Percentiles rank a stretch among this genome's conserved stretches.
Evolutionary conservation across 2,329 filamentous ascomycete species (phyloP).

Genomic region (Cordyceps pruinosa): DNA sequence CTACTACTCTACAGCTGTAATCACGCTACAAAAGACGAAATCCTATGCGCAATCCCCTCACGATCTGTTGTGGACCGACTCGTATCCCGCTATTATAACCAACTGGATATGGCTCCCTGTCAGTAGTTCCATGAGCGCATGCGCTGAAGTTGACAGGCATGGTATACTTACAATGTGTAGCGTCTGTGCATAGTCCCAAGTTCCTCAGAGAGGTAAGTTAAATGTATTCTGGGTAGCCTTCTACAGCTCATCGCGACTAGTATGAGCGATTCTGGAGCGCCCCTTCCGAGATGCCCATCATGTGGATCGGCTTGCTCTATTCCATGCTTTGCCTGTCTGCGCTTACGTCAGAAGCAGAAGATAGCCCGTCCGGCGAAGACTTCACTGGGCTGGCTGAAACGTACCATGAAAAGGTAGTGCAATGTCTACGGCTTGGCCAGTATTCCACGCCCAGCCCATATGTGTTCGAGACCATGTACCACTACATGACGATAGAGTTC

Average conservation of each 20-base stretch:
- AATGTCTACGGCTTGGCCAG: slow-evolving; percentile 30
- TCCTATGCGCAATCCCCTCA: slow-evolving; percentile 24
- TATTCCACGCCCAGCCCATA: slow-evolving; percentile 38
- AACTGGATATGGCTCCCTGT: slow-evolving; percentile 2
- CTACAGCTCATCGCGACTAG: too few species aligned
- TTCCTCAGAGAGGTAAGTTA: slow-evolving; percentile 16
- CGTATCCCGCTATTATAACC: slow-evolving; percentile 32
- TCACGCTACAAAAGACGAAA: not conserved
- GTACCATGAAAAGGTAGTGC: too few species aligned
- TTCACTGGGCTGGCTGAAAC: too few species aligned
- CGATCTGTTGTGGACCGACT: slow-evolving; percentile 27
- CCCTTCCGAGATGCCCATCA: not conserved
- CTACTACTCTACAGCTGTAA: not conserved
- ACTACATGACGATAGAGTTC: slow-evolving; percentile 28
- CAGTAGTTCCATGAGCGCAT: not conserved
- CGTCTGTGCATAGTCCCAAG: slow-evolving; percentile 22
- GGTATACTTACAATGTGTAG: too few species aligned
- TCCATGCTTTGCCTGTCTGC: not conserved
- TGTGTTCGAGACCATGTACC: slow-evolving; percentile 32
- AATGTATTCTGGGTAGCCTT: too few species aligned
- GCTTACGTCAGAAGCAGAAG: slow-evolving; percentile 20
- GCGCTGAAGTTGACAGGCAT: too few species aligned
- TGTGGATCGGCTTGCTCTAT: not conserved
- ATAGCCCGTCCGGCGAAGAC: too few species aligned
- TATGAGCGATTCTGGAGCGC: not conserved